Percentiles rank a stretch among this genome's conserved stretches.
Evolutionary conservation across 345 rosid species (phyloP).

Genomic region (Theobroma cacao): DNA sequence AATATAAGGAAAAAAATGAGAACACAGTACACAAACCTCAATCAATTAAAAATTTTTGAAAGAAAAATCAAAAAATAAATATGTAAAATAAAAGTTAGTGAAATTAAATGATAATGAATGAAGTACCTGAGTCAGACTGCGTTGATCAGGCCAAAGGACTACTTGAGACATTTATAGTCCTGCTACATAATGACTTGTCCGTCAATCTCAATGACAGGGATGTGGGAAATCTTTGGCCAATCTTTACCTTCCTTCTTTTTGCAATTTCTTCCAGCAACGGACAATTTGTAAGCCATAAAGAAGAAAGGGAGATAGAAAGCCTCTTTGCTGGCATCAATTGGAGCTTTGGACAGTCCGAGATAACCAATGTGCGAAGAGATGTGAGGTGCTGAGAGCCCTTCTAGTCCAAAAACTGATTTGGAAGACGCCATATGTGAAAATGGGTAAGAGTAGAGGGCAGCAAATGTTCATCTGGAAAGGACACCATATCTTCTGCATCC

Average conservation of each 20-base stretch:
- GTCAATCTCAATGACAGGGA: not conserved
- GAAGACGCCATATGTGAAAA: fast-evolving
- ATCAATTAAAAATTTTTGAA: no score
- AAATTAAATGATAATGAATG: no score
- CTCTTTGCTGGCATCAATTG: not conserved
- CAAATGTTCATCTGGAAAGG: not conserved
- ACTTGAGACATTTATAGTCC: no score
- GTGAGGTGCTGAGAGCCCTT: not conserved
- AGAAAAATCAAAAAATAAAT: no score
- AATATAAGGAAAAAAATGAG: no score
- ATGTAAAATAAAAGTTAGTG: no score
- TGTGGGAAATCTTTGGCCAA: not conserved
- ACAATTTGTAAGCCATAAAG: fast-evolving
- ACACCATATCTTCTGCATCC: not conserved
- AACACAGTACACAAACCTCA: not conserved
- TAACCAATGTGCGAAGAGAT: not conserved
- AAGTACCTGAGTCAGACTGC: not conserved
- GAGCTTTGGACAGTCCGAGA: not conserved
- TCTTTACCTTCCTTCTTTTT: not conserved
- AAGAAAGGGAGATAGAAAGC: not conserved
- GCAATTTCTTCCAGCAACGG: not conserved
- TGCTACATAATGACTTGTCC: not conserved
- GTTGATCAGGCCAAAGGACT: no score
- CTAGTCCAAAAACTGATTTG: not conserved
- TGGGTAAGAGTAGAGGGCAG: not conserved